These are phyloP conservation scores for Nephelium lappaceum DNA, from an alignment of 345 rosid species.

Conservation along the genomic window DNA sequence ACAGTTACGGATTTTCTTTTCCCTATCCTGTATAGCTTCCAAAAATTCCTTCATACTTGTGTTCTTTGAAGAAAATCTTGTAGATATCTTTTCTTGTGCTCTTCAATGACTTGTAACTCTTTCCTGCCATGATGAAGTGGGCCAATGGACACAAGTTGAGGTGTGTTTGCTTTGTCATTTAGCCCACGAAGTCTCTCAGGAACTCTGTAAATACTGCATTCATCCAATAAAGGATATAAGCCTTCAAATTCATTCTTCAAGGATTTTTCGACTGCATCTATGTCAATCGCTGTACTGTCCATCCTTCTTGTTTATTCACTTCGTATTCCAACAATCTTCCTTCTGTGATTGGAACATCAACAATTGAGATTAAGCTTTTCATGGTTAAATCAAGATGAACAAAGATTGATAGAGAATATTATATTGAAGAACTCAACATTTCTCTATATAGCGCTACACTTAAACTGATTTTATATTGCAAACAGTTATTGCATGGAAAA, in stretches of 20 bases:
- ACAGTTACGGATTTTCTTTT: background rate
- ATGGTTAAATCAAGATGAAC: too few relatives aligned
- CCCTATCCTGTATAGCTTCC: background rate
- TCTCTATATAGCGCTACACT: too few relatives aligned
- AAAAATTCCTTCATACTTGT: background rate
- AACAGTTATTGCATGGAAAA: too few relatives aligned
- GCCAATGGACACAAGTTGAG: slow-evolving; percentile 21
- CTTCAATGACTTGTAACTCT: slow-evolving; percentile 18
- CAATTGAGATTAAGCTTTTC: background rate
- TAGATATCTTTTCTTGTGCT: slow-evolving; percentile 20
- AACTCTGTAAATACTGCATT: slow-evolving; percentile 24
- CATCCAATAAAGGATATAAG: background rate
- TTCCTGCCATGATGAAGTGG: slow-evolving; percentile 18
- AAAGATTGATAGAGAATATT: too few relatives aligned
- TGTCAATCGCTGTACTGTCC: background rate
- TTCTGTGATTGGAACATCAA: background rate
- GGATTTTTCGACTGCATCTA: background rate
- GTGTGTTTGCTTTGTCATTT: slow-evolving; percentile 8
- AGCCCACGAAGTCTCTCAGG: background rate
- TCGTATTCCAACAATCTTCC: too few relatives aligned
- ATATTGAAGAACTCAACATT: too few relatives aligned
- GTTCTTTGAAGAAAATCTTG: slow-evolving; percentile 10
- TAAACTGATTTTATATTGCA: too few relatives aligned
- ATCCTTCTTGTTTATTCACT: background rate
- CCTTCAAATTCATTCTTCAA: background rate